Percentiles rank a stretch among this genome's conserved stretches.
phyloP scores from a whole-genome alignment of 2,329 filamentous ascomycete genomes.

The Aspergillus jensenii region DNA sequence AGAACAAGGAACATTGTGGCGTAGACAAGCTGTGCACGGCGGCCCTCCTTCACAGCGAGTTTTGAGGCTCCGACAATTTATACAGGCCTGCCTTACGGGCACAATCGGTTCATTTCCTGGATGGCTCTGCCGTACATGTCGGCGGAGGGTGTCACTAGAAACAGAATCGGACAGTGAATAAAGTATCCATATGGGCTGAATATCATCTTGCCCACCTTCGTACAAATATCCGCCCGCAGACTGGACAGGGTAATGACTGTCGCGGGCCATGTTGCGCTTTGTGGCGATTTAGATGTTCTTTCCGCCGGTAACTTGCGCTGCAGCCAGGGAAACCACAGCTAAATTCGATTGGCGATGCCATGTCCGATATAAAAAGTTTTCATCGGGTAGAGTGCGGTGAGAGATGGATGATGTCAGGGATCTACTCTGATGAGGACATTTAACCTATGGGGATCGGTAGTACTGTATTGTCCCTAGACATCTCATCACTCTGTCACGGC shows the following conservation, averaged over 20 bases:
- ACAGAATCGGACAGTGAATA: too few relatives aligned
- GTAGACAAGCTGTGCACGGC: conserved; percentile 21
- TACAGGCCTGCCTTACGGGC: conserved; percentile 19
- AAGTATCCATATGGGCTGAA: too few relatives aligned
- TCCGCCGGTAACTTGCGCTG: conserved; percentile 24
- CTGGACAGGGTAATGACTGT: conserved; percentile 15
- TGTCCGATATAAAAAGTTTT: neutral
- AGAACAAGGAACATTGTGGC: conserved; percentile 11
- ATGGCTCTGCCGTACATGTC: conserved; percentile 22
- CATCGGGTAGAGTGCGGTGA: too few relatives aligned
- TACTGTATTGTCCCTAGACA: too few relatives aligned
- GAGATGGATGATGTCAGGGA: too few relatives aligned
- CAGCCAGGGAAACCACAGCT: conserved; percentile 19
- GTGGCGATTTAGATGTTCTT: conserved; percentile 27
- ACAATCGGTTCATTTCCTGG: conserved; percentile 2
- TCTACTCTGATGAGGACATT: too few relatives aligned
- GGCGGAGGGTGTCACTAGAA: conserved; percentile 28
- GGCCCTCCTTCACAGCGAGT: conserved; percentile 20
- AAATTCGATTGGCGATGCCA: neutral
- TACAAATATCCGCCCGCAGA: conserved; percentile 17
- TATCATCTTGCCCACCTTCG: conserved; percentile 17
- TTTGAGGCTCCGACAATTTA: conserved; percentile 19
- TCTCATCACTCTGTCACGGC: neutral
- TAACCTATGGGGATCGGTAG: too few relatives aligned
- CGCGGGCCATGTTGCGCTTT: conserved; percentile 16